These are phyloP conservation scores for Flueggea neowawraea DNA, from an alignment of 441 rosid genomes.

Conservation along the genomic window DNA sequence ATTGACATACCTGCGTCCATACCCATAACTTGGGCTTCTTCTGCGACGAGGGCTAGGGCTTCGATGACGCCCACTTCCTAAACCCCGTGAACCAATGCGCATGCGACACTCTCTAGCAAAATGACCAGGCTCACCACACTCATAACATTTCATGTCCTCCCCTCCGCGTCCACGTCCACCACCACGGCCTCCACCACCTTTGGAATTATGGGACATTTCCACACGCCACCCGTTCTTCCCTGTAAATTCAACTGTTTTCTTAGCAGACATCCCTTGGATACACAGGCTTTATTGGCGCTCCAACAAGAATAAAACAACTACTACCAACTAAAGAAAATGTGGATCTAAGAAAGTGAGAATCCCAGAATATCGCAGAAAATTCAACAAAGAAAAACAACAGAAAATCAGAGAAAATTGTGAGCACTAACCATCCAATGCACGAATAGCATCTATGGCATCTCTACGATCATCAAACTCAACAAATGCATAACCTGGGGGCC, in stretches of 20 bases:
- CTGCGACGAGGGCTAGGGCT: conserved; percentile 85
- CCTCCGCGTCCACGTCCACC: conserved; percentile 64
- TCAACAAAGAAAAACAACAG: not conserved
- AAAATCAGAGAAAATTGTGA: not conserved
- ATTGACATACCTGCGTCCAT: conserved; percentile 51
- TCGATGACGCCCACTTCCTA: conserved; percentile 59
- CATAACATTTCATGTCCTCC: conserved; percentile 85
- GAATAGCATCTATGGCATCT: conserved; percentile 86
- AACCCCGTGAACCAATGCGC: conserved; percentile 55
- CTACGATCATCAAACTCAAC: conserved; percentile 85
- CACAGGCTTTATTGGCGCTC: too few species aligned
- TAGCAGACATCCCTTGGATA: not conserved
- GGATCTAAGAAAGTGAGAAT: not conserved
- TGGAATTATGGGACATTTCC: conserved; percentile 86
- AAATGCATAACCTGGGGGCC: conserved; percentile 94
- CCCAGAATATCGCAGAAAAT: too few species aligned
- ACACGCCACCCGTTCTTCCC: conserved; percentile 98
- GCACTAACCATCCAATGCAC: conserved; percentile 66
- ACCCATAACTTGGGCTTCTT: conserved; percentile 76
- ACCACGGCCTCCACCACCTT: conserved; percentile 56
- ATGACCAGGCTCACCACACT: conserved; percentile 94
- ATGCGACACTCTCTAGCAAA: conserved; percentile 85
- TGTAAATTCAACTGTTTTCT: conserved; percentile 15
- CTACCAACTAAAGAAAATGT: not conserved
- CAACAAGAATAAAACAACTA: too few species aligned